Conservation (phyloP, 2,329 filamentous ascomycete genomes). For the Verticillium longisporum region DNA sequence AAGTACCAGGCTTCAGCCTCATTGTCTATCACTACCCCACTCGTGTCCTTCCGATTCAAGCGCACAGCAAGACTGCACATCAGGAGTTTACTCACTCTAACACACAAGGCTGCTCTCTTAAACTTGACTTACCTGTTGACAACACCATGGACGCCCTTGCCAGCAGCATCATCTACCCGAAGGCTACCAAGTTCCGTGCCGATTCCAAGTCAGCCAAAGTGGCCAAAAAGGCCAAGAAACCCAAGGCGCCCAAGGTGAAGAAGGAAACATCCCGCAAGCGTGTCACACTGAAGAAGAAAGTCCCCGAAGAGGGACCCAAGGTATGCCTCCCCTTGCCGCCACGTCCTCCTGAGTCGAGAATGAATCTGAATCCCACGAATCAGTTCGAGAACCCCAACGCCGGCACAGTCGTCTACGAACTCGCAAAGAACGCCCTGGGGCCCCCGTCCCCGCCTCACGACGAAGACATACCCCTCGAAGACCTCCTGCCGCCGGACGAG, state of each 20-base stretch:
- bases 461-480: background rate
- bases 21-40: too few species aligned
- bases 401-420: background rate
- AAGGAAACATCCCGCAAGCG: background rate
- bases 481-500: background rate
- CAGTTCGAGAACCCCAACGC: background rate
- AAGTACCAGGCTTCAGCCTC: too few species aligned
- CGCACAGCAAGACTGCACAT: too few species aligned
- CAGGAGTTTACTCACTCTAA: too few species aligned
- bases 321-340: background rate
- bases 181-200: background rate
- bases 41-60: too few species aligned
- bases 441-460: background rate
- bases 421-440: background rate
- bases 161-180: too few species aligned
- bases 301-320: background rate
- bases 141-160: too few species aligned
- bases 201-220: background rate
- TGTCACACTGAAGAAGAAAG: background rate
- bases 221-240: background rate
- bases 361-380: background rate
- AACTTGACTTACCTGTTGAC: too few species aligned
- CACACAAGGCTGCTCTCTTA: too few species aligned
- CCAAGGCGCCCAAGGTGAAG: background rate
- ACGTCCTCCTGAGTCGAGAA: background rate